These are phyloP conservation scores for Ampelomyces quisqualis DNA, from an alignment of 2,329 filamentous ascomycete species.

Conservation along the genomic window DNA sequence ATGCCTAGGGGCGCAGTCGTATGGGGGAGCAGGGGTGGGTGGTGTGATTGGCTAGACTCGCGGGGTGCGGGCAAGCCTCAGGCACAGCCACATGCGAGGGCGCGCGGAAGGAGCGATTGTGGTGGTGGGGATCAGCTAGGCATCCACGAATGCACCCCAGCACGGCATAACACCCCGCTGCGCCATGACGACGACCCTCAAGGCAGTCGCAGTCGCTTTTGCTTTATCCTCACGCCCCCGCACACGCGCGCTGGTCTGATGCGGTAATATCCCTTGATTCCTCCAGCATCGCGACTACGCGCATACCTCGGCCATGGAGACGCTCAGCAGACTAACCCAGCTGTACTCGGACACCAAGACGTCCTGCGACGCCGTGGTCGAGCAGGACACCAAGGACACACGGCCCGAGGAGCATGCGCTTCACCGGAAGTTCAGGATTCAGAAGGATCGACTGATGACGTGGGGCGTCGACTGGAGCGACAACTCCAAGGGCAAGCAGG, in stretches of 20 bases:
- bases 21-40: constrained; percentile 1
- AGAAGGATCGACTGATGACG: constrained; percentile 74
- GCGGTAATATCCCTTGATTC: constrained; percentile 14
- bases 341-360: constrained; percentile 81
- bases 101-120: constrained; percentile 10
- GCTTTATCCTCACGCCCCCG: constrained; percentile 21
- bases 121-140: constrained; percentile 23
- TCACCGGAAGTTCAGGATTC: constrained; percentile 75
- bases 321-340: constrained; percentile 46
- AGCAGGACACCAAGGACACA: constrained; percentile 61
- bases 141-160: constrained; percentile 35
- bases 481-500: constrained; percentile 57
- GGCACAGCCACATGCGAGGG: constrained; percentile 7
- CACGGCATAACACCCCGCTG: constrained; percentile 17
- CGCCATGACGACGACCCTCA: constrained; percentile 32
- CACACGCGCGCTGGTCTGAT: constrained; percentile 12
- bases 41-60: neutral
- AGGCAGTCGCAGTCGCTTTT: constrained; percentile 32
- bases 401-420: constrained; percentile 68
- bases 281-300: constrained; percentile 8
- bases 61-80: neutral
- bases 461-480: constrained; percentile 84
- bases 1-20: constrained; percentile 6
- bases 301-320: constrained; percentile 32
- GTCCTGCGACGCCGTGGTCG: constrained; percentile 68